These are phyloP conservation scores for Syzygium aqueum DNA, from an alignment of 345 rosid genomes.

Conservation along the genomic window DNA sequence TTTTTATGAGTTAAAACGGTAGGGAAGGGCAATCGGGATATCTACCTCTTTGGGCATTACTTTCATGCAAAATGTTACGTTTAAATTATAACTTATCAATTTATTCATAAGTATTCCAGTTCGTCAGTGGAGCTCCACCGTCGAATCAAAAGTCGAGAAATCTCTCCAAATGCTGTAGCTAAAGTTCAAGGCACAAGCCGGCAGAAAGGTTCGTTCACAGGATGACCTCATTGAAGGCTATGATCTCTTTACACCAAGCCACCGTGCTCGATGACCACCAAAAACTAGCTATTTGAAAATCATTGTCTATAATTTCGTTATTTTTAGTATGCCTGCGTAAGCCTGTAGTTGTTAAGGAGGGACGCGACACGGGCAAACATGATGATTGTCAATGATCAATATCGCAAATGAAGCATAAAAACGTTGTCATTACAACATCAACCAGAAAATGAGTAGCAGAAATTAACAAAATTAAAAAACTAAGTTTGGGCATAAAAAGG, in stretches of 20 bases:
- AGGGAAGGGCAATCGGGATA: background rate
- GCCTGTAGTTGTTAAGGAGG: too few species aligned
- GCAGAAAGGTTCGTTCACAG: background rate
- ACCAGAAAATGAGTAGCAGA: too few species aligned
- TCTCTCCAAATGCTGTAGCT: background rate
- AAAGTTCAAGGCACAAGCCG: background rate
- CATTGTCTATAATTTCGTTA: too few species aligned
- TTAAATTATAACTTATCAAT: background rate
- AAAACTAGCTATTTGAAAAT: background rate
- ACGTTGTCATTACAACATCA: too few species aligned
- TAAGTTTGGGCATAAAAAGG: too few species aligned
- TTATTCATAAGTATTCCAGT: background rate
- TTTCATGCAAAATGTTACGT: background rate
- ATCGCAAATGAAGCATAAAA: too few species aligned
- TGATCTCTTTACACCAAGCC: background rate
- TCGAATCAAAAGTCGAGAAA: background rate
- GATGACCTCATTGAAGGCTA: background rate
- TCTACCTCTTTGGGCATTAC: background rate
- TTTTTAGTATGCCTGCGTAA: too few species aligned
- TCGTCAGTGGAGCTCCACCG: rapidly evolving
- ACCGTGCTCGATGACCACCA: background rate
- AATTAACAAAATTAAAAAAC: too few species aligned
- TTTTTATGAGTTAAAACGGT: background rate
- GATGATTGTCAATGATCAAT: too few species aligned
- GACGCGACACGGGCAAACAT: too few species aligned